These are phyloP conservation scores for Corylus americana DNA, from an alignment of 306 rosid genomes.

Conservation along the genomic window DNA sequence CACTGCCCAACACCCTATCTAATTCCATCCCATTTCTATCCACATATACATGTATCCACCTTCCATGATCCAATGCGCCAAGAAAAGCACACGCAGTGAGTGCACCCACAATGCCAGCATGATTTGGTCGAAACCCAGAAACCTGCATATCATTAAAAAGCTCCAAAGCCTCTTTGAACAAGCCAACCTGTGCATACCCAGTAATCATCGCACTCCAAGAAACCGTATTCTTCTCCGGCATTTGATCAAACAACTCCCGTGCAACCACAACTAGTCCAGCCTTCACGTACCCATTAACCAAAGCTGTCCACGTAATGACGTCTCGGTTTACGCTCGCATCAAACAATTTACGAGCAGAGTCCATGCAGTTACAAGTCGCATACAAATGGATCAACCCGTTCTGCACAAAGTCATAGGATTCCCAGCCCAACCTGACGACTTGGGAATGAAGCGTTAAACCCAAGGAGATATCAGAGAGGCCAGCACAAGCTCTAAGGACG, in stretches of 20 bases:
- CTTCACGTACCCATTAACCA: slow-evolving; percentile 45
- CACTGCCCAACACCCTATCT: slow-evolving; percentile 45
- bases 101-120: slow-evolving; percentile 41
- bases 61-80: slow-evolving; percentile 53
- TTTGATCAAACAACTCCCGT: slow-evolving; percentile 41
- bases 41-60: slow-evolving; percentile 52
- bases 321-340: slow-evolving; percentile 32
- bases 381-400: slow-evolving; percentile 51
- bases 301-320: slow-evolving; percentile 49
- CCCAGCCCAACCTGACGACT: slow-evolving; percentile 44
- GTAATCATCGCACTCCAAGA: slow-evolving; percentile 55
- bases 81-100: slow-evolving; percentile 49
- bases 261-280: slow-evolving; percentile 29
- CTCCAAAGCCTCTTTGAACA: slow-evolving; percentile 48
- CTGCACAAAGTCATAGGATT: slow-evolving; percentile 49
- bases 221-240: slow-evolving; percentile 46
- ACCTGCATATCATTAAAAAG: slow-evolving; percentile 42
- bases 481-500: slow-evolving; percentile 37
- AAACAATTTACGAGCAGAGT: slow-evolving; percentile 37
- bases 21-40: slow-evolving; percentile 31
- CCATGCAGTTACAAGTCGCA: slow-evolving; percentile 31
- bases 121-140: slow-evolving; percentile 39
- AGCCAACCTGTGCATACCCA: slow-evolving; percentile 45
- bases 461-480: slow-evolving; percentile 28
- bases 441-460: slow-evolving; percentile 43